Evolutionary conservation across 176 grass and related monocot species (phyloP).

Genomic region (Olyra latifolia): DNA sequence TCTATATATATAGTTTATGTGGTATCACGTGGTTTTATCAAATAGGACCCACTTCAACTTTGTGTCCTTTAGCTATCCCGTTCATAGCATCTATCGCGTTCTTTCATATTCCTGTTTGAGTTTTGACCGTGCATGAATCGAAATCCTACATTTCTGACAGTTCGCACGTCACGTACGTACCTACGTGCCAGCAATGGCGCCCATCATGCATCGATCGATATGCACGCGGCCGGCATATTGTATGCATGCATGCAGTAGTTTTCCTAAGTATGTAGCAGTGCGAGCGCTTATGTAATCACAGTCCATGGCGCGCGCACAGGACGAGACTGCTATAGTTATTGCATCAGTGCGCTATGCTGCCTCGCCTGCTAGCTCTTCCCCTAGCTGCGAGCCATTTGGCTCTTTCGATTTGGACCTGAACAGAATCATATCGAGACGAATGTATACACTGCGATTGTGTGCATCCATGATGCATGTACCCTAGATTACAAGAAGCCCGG

Average conservation of each 20-base stretch:
- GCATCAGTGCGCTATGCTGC: constrained; percentile 26
- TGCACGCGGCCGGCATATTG: constrained; percentile 27
- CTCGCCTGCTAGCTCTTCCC: not conserved
- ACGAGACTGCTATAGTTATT: constrained; percentile 30
- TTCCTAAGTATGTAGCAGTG: constrained; percentile 33
- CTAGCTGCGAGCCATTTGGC: not conserved
- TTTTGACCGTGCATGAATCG: not conserved
- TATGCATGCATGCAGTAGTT: constrained; percentile 47
- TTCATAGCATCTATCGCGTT: too few species aligned
- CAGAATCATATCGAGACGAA: constrained; percentile 18
- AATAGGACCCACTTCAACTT: too few species aligned
- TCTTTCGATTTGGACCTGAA: constrained; percentile 23
- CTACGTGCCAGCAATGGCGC: not conserved
- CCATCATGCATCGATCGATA: not conserved
- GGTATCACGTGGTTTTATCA: too few species aligned
- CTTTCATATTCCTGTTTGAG: too few species aligned
- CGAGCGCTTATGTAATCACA: constrained; percentile 37
- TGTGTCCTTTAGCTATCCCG: too few species aligned
- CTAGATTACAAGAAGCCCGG: constrained; percentile 37
- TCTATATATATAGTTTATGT: too few species aligned
- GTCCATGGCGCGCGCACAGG: not conserved
- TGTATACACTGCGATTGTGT: constrained; percentile 8
- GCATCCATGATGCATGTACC: constrained; percentile 20
- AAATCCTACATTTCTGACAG: not conserved
- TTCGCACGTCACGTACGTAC: too few species aligned